Percentiles rank a stretch among this genome's conserved stretches.
phyloP scores from a whole-genome alignment of 345 rosid genomes.

The Rhodamnia argentea region DNA sequence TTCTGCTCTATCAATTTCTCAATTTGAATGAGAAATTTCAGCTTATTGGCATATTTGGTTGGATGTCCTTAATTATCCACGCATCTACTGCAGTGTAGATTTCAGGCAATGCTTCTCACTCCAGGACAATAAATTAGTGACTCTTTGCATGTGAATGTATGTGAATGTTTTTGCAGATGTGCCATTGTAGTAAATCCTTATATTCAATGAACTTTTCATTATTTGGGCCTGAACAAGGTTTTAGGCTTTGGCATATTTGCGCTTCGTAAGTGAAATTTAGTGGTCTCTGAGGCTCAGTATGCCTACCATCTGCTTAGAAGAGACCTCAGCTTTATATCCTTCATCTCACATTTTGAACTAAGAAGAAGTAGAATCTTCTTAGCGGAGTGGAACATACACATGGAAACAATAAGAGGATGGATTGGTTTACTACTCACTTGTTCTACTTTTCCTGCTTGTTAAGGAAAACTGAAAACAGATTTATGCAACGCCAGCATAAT shows the following conservation, averaged over 20 bases:
- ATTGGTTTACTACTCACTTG: background rate
- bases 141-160: background rate
- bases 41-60: background rate
- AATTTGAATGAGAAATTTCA: background rate
- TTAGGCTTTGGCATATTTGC: background rate
- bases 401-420: background rate
- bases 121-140: background rate
- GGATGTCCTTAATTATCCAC: background rate
- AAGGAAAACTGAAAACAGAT: background rate
- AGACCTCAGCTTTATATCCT: background rate
- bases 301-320: background rate
- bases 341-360: background rate
- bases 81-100: background rate
- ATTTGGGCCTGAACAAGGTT: background rate
- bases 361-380: background rate
- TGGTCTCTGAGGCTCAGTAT: background rate
- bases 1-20: constrained; percentile 9
- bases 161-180: background rate
- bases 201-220: background rate
- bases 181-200: background rate
- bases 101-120: background rate
- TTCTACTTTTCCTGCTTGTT: background rate
- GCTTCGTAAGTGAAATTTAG: background rate
- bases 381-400: background rate
- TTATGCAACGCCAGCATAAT: background rate